Conservation (phyloP, 148 eudicot species). For the Rhododendron simsii region DNA sequence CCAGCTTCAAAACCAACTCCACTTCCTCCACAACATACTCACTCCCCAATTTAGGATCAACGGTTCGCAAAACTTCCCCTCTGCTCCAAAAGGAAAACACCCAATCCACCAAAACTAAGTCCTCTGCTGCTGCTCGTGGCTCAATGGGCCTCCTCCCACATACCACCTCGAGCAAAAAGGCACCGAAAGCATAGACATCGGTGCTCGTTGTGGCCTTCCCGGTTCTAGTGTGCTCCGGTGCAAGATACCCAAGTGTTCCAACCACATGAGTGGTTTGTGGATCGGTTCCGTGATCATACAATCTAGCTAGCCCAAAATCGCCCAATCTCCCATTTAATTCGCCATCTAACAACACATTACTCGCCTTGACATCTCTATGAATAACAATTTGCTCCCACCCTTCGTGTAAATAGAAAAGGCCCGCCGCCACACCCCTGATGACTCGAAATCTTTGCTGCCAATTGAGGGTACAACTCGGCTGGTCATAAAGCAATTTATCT, state of each 20-base stretch:
- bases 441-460: conserved; percentile 32
- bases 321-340: conserved; percentile 32
- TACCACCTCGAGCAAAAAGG: conserved; percentile 30
- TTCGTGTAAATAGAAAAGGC: conserved; percentile 31
- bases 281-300: conserved; percentile 29
- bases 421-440: conserved; percentile 35
- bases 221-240: conserved; percentile 30
- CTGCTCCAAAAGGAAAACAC: conserved; percentile 8
- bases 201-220: conserved; percentile 35
- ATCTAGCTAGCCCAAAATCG: conserved; percentile 39
- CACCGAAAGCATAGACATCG: conserved; percentile 43
- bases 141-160: conserved; percentile 39
- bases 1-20: conserved; percentile 33
- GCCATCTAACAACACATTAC: conserved; percentile 33
- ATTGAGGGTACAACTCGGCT: conserved; percentile 15
- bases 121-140: conserved; percentile 5
- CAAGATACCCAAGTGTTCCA: conserved; percentile 40
- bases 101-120: conserved; percentile 15
- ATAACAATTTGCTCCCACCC: conserved; percentile 35
- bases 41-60: conserved; percentile 5
- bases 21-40: conserved; percentile 11
- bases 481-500: conserved; percentile 23
- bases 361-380: conserved; percentile 40
- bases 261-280: conserved; percentile 28
- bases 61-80: background rate